Conservation (phyloP, 352 stramenopile genomes). For the Saprolegnia diclina region DNA sequence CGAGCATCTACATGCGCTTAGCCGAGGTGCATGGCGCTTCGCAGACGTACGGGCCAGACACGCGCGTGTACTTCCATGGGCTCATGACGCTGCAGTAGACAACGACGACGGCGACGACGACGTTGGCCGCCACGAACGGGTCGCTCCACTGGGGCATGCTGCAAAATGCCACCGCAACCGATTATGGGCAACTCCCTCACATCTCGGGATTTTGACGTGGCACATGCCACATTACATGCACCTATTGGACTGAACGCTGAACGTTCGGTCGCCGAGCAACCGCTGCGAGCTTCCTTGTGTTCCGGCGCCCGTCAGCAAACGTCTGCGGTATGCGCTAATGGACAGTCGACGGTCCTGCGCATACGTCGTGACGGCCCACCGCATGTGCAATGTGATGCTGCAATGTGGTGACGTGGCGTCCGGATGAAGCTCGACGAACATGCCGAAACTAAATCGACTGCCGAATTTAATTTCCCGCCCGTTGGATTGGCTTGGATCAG, state of each 20-base stretch:
- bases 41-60: conserved; percentile 55
- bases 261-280: too few species aligned
- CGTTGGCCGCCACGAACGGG: conserved; percentile 44
- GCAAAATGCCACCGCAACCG: background rate
- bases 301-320: too few species aligned
- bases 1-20: conserved; percentile 39
- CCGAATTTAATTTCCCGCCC: background rate
- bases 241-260: too few species aligned
- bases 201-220: background rate
- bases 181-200: background rate
- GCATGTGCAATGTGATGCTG: too few species aligned
- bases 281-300: too few species aligned
- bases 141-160: background rate
- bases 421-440: background rate
- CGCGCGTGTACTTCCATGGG: conserved; percentile 62
- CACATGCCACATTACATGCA: background rate
- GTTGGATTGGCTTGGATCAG: too few species aligned
- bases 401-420: too few species aligned
- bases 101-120: conserved; percentile 50
- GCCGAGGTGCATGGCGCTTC: background rate
- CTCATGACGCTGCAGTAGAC: conserved; percentile 48
- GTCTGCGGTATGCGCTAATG: too few species aligned
- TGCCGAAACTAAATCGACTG: background rate
- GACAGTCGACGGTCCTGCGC: too few species aligned
- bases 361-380: too few species aligned